Base-by-base conservation (phyloP, 2,329 filamentous ascomycete species). In the Apiospora phragmitis region DNA sequence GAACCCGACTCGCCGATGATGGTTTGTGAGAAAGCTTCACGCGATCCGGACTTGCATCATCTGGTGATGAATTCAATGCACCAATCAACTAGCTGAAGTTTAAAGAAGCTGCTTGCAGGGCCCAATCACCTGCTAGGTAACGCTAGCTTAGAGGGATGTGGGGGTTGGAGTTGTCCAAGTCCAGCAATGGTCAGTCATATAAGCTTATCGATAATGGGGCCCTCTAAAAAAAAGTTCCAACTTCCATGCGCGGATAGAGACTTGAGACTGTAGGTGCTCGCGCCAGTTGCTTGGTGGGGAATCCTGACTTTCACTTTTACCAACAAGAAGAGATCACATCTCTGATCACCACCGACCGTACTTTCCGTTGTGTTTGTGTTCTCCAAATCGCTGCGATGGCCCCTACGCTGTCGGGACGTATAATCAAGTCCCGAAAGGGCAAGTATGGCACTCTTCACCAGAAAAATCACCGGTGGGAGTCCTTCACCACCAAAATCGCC, bases 381-480 rank as follows among this genome's bases (percentile, higher is more conserved):
- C n/a, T n/a, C 32, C 55, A 76, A 72, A 77, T 77, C 78, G 80
- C 78, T 84, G 87, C 82, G 72, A 91, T 91, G 89, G 86, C 88
- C 76, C 84, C 86, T 76, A 88, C 88, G 77, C 87, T 87, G 51
- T 90, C 91, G 71, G 90, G 91, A 74, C 89, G 90, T 79, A 92
- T 93, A 78, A 84, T 87, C 77, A 92, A 93, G 86, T 87, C 88
- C 81, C 88, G 87, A 75, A 93, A 92, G 83, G 87, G 87, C 74
- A 94, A 93, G 79, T 87, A 88, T 72, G 87, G 88, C 74, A 97
- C 94, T 35, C 85, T 87, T 68, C 93, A 94, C 75, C 91, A 92
- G 73, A 95, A 94, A 79, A 92, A 94, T 68, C 94, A 98, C 83
- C 89, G 93, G 80, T 98, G 94, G 89, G 93, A 98, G 83, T 92